Base-by-base conservation (phyloP, 257 asterid species). In the Primulina tabacum region DNA sequence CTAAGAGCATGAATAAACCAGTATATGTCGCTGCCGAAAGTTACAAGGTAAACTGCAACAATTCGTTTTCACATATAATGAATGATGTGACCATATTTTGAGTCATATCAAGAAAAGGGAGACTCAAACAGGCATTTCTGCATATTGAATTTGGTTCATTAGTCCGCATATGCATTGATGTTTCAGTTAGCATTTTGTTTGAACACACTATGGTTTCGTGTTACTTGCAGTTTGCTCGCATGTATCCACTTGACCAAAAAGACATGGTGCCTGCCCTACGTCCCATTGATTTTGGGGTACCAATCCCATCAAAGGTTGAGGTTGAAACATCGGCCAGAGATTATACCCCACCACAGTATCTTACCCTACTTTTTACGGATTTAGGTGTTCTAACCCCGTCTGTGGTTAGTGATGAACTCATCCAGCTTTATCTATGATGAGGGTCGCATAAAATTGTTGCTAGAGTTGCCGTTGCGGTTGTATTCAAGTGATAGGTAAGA, bases 1-100 rank as follows among this genome's bases (percentile, higher is more conserved):
- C 98, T 9, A 93, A 90, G 81, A 87, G 97, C 95, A 88, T 88
- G 97, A 90, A 87, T 72, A 90, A 90, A 75, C 97, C 97, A 58
- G 96, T 90, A 69, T 93, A 90, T 52, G 98, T 90, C 7, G 96
- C 97, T 17, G 97, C 97, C 6, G 98, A 93, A 79, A 90, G 98
- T 77, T 90, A 90, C 73, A 93, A 93, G 97, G 97, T 89, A 81
- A 53, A 69, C 57, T 47, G 1, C 35, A 68, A 12, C 21, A 21
- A 60, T 30, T 4, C 17, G 53, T 50, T 55, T 74, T 10, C 21
- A 14, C 53, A 52, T 56, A 18, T 18, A 1, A 58, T 43, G 43
- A 57, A 8, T 38, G 20, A 30, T 11, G 10, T 40, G 20, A 28
- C 30, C 34, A 65, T 57, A 26, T 8, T 50, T 73, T 24, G 50